phyloP scores from a whole-genome alignment of 805 yeast genomes.

The Yarrowia divulgata region DNA sequence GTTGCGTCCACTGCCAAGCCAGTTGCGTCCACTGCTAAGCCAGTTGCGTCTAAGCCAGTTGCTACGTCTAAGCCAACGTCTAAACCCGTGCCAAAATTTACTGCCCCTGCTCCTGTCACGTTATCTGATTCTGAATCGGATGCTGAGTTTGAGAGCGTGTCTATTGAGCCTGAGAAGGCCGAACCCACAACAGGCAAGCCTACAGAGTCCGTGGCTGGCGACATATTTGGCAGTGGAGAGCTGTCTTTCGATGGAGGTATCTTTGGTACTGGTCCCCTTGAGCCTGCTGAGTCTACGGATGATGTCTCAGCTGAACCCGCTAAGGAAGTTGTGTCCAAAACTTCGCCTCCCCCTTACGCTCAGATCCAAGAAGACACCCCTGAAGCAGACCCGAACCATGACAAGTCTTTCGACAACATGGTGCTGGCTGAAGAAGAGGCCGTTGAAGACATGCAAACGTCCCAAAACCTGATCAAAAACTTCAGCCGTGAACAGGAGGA shows the following conservation, averaged over 20 bases:
- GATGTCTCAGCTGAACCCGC: not conserved
- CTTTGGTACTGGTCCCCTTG: conserved; percentile 7
- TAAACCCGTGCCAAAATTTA: not conserved
- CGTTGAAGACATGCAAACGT: conserved; percentile 34
- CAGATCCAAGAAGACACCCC: conserved; percentile 7
- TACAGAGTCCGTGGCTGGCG: not conserved
- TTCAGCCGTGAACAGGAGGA: conserved; percentile 42
- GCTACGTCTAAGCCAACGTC: not conserved
- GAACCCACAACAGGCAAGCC: too few relatives aligned
- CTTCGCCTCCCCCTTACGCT: too few relatives aligned
- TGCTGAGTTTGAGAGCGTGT: conserved; percentile 17
- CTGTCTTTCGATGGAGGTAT: not conserved
- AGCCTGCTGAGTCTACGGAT: not conserved
- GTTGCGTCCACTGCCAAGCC: not conserved
- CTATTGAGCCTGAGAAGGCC: not conserved
- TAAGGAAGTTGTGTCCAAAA: too few relatives aligned
- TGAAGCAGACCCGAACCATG: not conserved
- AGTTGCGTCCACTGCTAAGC: not conserved
- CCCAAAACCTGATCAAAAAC: conserved; percentile 29
- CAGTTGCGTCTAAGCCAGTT: not conserved
- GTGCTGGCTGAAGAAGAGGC: conserved; percentile 37
- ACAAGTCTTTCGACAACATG: conserved; percentile 24
- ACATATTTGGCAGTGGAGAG: conserved; percentile 2
- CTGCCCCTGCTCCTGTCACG: not conserved
- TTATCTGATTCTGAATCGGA: conserved; percentile 13